phyloP scores from a whole-genome alignment of 2,329 filamentous ascomycete species.

The Pseudogymnoascus sp. region DNA sequence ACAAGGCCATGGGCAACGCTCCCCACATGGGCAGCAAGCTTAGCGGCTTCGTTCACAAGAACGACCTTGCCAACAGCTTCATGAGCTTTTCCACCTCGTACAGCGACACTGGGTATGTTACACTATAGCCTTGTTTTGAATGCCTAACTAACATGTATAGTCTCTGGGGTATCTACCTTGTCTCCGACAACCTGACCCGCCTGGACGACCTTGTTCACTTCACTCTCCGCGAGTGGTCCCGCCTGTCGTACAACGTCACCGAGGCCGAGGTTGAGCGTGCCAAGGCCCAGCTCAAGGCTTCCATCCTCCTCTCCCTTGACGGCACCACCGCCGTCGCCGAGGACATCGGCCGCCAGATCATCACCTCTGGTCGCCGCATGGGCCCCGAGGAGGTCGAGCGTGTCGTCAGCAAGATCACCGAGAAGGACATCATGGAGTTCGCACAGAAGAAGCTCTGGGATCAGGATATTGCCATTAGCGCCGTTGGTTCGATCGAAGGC shows the following conservation, averaged over 20 bases:
- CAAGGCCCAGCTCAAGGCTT: conserved; percentile 98
- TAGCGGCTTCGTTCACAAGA: conserved; percentile 85
- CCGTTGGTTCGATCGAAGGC: conserved; percentile 88
- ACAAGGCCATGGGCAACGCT: conserved; percentile 96
- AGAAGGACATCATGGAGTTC: conserved; percentile 96
- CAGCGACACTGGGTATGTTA: conserved; percentile 88
- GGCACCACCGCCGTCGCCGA: conserved; percentile 95
- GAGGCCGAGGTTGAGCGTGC: conserved; percentile 93
- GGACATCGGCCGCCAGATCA: conserved; percentile 96
- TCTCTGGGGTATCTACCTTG: conserved; percentile 99
- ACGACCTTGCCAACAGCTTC: conserved; percentile 97
- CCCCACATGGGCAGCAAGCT: conserved; percentile 98
- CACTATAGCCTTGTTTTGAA: neutral
- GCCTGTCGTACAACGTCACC: conserved; percentile 79
- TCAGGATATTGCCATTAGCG: conserved; percentile 88
- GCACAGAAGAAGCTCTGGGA: conserved; percentile 95
- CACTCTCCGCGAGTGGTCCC: conserved; percentile 95
- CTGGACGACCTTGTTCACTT: conserved; percentile 98
- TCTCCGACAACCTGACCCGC: conserved; percentile 77
- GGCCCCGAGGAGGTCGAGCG: conserved; percentile 90
- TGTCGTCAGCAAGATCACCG: conserved; percentile 77
- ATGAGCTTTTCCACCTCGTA: conserved; percentile 99
- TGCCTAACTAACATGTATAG: conserved; percentile 42
- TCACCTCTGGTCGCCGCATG: conserved; percentile 92
- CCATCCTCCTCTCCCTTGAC: conserved; percentile 91